These are phyloP conservation scores for Spizellomyces sp. DNA, from an alignment of 192 early-diverging fungal genomes.

Conservation along the genomic window DNA sequence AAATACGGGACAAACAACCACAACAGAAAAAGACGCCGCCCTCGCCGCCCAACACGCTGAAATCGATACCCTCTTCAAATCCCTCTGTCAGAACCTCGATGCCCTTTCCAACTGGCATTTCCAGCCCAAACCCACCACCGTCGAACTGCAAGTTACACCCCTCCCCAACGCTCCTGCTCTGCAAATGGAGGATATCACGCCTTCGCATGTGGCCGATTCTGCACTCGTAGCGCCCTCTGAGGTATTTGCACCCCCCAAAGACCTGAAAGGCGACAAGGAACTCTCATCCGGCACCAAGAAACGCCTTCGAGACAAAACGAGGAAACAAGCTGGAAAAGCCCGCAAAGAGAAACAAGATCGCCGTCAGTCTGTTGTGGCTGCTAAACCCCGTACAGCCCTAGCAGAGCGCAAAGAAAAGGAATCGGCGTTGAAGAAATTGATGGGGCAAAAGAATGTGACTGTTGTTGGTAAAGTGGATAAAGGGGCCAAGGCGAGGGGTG, in stretches of 20 bases:
- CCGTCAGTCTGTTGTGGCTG: slow-evolving; percentile 44
- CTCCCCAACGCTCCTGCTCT: slow-evolving; percentile 76
- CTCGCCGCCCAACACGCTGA: slow-evolving; percentile 79
- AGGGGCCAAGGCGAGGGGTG: slow-evolving; percentile 43
- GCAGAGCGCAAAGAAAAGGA: slow-evolving; percentile 49
- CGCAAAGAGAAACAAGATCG: slow-evolving; percentile 43
- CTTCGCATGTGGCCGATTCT: slow-evolving; percentile 79
- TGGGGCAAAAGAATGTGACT: slow-evolving; percentile 66
- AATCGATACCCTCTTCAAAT: slow-evolving; percentile 75
- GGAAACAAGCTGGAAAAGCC: slow-evolving; percentile 69
- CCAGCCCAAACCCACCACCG: slow-evolving; percentile 74
- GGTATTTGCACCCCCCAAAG: slow-evolving; percentile 74
- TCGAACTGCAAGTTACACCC: slow-evolving; percentile 76
- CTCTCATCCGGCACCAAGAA: slow-evolving; percentile 77
- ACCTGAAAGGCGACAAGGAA: slow-evolving; percentile 79
- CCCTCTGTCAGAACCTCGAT: slow-evolving; percentile 83
- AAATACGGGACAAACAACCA: slow-evolving; percentile 37
- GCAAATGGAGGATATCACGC: slow-evolving; percentile 94
- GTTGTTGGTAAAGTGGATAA: slow-evolving; percentile 49
- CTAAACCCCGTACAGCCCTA: slow-evolving; percentile 35
- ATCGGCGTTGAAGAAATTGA: slow-evolving; percentile 62
- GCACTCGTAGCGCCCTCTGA: slow-evolving; percentile 87
- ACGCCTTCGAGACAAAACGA: slow-evolving; percentile 65
- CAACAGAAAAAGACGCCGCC: slow-evolving; percentile 77
- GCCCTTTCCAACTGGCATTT: slow-evolving; percentile 94